Conservation (phyloP, 768 basidiomycete species). For the Boletus subparvulus region DNA sequence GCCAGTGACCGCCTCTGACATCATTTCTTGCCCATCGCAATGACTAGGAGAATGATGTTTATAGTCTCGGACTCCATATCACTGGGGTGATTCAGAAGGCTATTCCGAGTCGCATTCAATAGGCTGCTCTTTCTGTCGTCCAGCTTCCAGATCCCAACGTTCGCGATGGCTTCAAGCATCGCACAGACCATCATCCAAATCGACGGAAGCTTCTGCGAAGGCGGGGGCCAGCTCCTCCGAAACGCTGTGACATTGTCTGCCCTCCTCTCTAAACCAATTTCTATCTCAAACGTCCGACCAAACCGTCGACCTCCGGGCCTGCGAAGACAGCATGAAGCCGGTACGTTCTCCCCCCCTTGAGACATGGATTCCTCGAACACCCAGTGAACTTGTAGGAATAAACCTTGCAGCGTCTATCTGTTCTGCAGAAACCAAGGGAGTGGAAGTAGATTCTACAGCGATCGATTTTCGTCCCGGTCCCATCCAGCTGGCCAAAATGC, state of each 20-base stretch:
- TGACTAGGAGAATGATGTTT: neutral
- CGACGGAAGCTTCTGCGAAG: constrained; percentile 48
- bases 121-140: neutral
- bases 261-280: constrained; percentile 58
- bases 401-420: constrained; percentile 64
- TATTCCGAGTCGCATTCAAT: too few species aligned
- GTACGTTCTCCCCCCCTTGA: constrained; percentile 29
- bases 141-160: neutral
- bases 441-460: constrained; percentile 48
- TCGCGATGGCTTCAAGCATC: constrained; percentile 9
- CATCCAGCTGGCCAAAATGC: constrained; percentile 41
- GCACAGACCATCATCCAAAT: constrained; percentile 26
- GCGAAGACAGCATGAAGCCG: constrained; percentile 71
- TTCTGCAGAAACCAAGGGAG: constrained; percentile 53
- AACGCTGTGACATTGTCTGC: constrained; percentile 68
- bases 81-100: neutral
- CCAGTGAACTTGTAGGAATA: constrained; percentile 44
- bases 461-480: constrained; percentile 58
- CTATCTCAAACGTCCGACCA: constrained; percentile 59
- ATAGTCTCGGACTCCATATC: too few species aligned
- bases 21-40: too few species aligned
- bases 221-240: constrained; percentile 73
- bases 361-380: neutral
- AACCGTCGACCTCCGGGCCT: constrained; percentile 62
- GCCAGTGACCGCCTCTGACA: too few species aligned